Conservation (phyloP, 2,329 filamentous ascomycete species). For the Ophiostoma australiae region DNA sequence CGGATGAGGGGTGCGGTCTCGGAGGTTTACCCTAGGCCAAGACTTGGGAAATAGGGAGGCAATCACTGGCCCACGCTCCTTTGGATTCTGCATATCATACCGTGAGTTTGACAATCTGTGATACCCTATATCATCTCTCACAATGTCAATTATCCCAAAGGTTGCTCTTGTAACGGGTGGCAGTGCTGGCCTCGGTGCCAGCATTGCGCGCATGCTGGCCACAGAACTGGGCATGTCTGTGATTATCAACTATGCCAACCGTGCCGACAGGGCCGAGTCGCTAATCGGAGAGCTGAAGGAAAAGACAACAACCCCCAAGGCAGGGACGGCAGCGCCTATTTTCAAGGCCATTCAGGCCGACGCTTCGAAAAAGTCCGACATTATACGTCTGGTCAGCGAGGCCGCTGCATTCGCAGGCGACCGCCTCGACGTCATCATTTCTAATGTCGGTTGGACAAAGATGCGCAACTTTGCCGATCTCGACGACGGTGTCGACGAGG, state of each 20-base stretch:
- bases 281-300: neutral
- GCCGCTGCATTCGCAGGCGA: neutral
- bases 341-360: neutral
- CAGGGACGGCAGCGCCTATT: neutral
- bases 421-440: constrained; percentile 42
- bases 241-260: constrained; percentile 8
- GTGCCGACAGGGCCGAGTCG: neutral
- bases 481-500: constrained; percentile 41
- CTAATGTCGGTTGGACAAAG: constrained; percentile 61
- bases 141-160: neutral
- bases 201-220: neutral
- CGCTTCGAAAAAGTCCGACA: neutral
- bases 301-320: neutral
- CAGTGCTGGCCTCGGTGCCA: neutral
- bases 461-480: constrained; percentile 44
- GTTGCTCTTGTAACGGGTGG: neutral
- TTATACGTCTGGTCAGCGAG: neutral
- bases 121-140: no score
- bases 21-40: neutral
- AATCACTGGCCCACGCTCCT: neutral
- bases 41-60: neutral
- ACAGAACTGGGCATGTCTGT: neutral
- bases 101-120: no score
- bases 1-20: neutral
- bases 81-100: neutral